Base-by-base conservation (phyloP, 164 flowering plant species). In the Hamamelis virginiana region DNA sequence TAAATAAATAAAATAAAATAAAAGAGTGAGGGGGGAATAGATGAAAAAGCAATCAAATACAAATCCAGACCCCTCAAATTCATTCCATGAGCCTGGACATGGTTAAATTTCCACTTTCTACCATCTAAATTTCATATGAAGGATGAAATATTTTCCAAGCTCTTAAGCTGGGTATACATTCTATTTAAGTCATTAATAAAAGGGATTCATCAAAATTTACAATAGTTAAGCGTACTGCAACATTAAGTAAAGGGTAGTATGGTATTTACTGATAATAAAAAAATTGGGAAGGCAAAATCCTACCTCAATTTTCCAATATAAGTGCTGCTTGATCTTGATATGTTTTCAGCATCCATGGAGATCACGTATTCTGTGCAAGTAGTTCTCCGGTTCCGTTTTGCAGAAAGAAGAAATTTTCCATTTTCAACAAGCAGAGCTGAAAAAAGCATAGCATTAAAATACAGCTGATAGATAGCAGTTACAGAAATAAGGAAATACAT, bases 401-500 rank as follows among this genome's bases (percentile, higher is more conserved):
- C 98, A 65, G 98, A 91, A 51, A 92, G 95, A 77, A 91, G 98
- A 68, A 92, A 92, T 70, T 92, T 92, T 53, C 98, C 98, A 79
- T 86, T 92, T 74, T 92, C 98, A 71, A 89, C 94, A 28, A 89
- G 87, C 85, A 89, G 81, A 72, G 89, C 98, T 91, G 89, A 64
- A 77, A 65, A n/a, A 38, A 65, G 44, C 1, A 12, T 66, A 75
- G 47, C 65, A 58, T 14, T 19, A 27, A 53, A 46, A 18, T 43
- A 62, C 28, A 51, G 15, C 58, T 50, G 8, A 9, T 59, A 2
- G 41, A 2, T 33, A 33, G 6, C 41, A 33, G 41, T 6, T 2
- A 33, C 6, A 6, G 4, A 2, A 33, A 33, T 33, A 33, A 33
- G 41, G 41, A 33, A 33, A 33, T 6, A 33, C 41, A 33, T 33